Evolutionary conservation across 257 asterid genomes (phyloP).

Genomic region (Ballota nigra): DNA sequence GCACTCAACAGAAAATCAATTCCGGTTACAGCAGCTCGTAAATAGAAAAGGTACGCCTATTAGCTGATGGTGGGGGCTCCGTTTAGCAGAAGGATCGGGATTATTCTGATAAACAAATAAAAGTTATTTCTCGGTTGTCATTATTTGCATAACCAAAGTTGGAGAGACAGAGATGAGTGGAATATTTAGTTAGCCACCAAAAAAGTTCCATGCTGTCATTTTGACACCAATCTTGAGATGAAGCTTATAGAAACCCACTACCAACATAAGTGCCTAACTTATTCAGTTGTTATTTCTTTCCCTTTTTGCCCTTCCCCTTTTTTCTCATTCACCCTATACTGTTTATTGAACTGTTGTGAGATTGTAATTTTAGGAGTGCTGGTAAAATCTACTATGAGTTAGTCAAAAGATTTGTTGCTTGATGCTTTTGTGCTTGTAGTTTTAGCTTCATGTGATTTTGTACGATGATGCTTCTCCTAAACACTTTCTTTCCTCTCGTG

Average conservation of each 20-base stretch:
- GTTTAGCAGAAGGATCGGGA: slow-evolving; percentile 15
- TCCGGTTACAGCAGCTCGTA: slow-evolving; percentile 24
- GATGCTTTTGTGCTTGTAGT: slow-evolving; percentile 1
- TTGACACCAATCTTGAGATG: background rate
- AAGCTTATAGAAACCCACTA: slow-evolving; percentile 11
- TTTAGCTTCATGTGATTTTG: background rate
- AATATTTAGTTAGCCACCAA: slow-evolving; percentile 20
- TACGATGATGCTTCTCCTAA: background rate
- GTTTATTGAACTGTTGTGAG: background rate
- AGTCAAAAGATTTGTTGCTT: background rate
- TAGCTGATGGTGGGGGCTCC: slow-evolving; percentile 23
- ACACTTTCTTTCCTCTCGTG: background rate
- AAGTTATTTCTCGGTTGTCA: background rate
- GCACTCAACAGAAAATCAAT: slow-evolving; percentile 68
- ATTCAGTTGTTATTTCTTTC: background rate
- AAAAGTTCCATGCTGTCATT: slow-evolving; percentile 11
- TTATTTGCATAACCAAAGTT: slow-evolving; percentile 21
- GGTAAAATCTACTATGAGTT: background rate
- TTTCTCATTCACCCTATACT: background rate
- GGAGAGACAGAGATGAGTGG: slow-evolving; percentile 25
- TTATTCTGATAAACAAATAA: slow-evolving; percentile 20
- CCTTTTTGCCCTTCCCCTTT: background rate
- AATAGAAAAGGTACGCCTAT: slow-evolving; percentile 27
- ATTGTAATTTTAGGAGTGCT: background rate
- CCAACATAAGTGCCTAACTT: slow-evolving; percentile 7